Conservation (phyloP, 2,329 filamentous ascomycete species). For the Cercospora beticola region DNA sequence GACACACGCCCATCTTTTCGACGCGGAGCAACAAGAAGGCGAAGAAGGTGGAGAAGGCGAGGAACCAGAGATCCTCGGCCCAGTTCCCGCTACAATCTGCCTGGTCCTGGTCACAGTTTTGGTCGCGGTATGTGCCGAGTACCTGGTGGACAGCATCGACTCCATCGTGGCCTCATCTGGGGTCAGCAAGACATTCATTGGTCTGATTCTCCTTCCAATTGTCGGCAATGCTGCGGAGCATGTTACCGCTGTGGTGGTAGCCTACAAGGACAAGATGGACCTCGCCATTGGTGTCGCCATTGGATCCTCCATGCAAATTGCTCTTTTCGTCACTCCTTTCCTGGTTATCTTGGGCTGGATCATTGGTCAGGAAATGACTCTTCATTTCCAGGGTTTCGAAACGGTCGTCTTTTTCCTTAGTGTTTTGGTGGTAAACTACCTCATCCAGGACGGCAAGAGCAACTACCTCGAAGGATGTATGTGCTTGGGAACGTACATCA, state of each 20-base stretch:
- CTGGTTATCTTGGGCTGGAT: conserved; percentile 58
- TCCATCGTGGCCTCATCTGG: conserved; percentile 52
- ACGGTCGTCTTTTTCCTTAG: conserved; percentile 82
- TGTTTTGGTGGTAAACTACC: conserved; percentile 82
- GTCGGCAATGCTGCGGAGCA: conserved; percentile 59
- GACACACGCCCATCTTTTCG: conserved; percentile 50
- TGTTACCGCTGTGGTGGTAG: conserved; percentile 56
- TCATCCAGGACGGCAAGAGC: conserved; percentile 79
- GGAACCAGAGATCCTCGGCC: conserved; percentile 46
- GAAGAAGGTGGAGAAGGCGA: conserved; percentile 34
- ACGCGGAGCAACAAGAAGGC: conserved; percentile 40
- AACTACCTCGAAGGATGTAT: conserved; percentile 81
- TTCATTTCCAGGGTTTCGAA: conserved; percentile 88
- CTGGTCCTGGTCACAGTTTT: conserved; percentile 51
- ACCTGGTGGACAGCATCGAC: conserved; percentile 56
- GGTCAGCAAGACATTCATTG: conserved; percentile 58
- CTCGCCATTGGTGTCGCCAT: conserved; percentile 57
- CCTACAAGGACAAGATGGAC: conserved; percentile 59
- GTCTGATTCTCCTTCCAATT: conserved; percentile 57
- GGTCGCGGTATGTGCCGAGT: conserved; percentile 54
- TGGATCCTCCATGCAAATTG: conserved; percentile 57
- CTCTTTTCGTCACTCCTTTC: conserved; percentile 59
- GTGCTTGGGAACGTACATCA: conserved; percentile 56
- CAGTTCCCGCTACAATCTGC: conserved; percentile 46
- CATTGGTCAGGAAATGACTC: conserved; percentile 56